phyloP scores from a whole-genome alignment of 139 green algal genomes.

The Spirogloea muscicola region DNA sequence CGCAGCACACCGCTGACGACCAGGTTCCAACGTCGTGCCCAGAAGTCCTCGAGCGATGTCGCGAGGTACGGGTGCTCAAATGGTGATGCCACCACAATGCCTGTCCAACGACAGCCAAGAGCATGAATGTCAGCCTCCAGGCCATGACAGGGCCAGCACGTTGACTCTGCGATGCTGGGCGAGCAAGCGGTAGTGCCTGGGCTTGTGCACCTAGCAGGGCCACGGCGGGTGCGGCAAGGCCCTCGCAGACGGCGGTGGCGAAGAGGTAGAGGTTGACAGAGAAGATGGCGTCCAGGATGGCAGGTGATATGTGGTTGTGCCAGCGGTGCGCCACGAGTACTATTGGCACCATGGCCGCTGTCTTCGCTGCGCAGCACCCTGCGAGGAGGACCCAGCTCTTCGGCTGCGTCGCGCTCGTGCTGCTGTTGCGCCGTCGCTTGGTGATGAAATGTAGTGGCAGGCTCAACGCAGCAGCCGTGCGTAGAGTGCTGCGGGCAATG shows the following conservation, averaged over 20 bases:
- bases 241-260: constrained; percentile 16
- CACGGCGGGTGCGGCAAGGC: background rate
- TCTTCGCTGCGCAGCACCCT: background rate
- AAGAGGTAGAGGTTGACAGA: constrained; percentile 23
- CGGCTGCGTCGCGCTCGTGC: background rate
- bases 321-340: background rate
- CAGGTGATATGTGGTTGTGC: background rate
- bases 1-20: constrained; percentile 20
- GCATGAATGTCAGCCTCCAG: too few relatives aligned
- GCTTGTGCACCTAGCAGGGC: too few relatives aligned
- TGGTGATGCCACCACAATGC: background rate
- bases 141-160: too few relatives aligned
- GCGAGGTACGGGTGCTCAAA: constrained; percentile 31
- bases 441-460: background rate
- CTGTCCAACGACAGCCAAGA: too few relatives aligned
- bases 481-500: background rate
- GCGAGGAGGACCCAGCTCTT: background rate
- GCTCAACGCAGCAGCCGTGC: background rate
- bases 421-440: background rate
- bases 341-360: background rate
- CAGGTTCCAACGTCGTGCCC: constrained; percentile 34
- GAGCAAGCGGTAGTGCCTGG: too few relatives aligned
- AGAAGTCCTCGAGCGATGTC: constrained; percentile 31
- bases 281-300: background rate
- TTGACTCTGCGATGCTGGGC: too few relatives aligned